Percentiles rank a stretch among this genome's conserved stretches.
Conservation (phyloP, 306 rosid species). For the Cucumis cinereus region DNA sequence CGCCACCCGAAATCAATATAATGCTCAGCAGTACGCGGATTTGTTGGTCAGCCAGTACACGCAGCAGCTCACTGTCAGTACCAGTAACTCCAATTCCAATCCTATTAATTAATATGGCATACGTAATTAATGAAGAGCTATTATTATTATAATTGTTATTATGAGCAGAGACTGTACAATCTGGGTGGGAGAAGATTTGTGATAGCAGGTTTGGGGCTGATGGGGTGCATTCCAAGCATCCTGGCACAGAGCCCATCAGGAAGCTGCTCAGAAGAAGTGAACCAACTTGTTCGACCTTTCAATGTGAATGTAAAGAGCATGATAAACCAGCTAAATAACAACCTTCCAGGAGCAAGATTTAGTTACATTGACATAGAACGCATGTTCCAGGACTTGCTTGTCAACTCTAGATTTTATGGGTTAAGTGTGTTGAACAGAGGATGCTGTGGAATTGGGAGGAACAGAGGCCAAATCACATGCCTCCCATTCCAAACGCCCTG, state of each 20-base stretch:
- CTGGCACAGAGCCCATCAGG: slow-evolving; percentile 59
- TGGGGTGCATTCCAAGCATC: slow-evolving; percentile 93
- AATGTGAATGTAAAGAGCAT: slow-evolving; percentile 60
- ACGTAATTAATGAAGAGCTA: background rate
- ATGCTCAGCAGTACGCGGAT: slow-evolving; percentile 53
- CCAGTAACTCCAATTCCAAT: background rate
- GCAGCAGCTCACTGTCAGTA: slow-evolving; percentile 53
- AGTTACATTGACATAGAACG: slow-evolving; percentile 32
- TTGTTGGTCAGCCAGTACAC: slow-evolving; percentile 47
- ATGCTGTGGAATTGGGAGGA: slow-evolving; percentile 86
- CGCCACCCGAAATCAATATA: slow-evolving; percentile 53
- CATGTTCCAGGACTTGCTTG: slow-evolving; percentile 52
- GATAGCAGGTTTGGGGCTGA: slow-evolving; percentile 49
- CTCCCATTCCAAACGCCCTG: slow-evolving; percentile 80
- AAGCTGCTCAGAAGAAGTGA: slow-evolving; percentile 60
- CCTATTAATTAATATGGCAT: background rate
- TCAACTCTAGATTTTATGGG: slow-evolving; percentile 55
- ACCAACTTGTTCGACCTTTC: slow-evolving; percentile 57
- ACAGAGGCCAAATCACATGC: slow-evolving; percentile 83
- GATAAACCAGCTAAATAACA: slow-evolving; percentile 39
- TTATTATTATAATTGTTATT: too few species aligned
- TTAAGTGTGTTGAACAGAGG: slow-evolving; percentile 35
- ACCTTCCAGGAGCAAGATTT: slow-evolving; percentile 59
- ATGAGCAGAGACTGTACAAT: slow-evolving; percentile 53
- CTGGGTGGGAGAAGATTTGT: slow-evolving; percentile 83